Conservation (phyloP, 306 rosid genomes). For the Prunus kanzakura region DNA sequence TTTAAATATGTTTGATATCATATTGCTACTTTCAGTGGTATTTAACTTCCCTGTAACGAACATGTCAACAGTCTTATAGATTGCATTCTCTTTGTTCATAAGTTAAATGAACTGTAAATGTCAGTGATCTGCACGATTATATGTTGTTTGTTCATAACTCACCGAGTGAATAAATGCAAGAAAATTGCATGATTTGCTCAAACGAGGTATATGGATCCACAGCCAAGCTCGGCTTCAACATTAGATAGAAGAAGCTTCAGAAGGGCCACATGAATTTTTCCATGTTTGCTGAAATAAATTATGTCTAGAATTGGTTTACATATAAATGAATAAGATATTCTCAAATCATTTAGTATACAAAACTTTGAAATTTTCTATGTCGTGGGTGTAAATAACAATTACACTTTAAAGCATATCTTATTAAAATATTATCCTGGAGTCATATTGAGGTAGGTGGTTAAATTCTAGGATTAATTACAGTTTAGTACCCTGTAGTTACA, state of each 20-base stretch:
- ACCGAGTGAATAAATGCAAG: conserved; percentile 88
- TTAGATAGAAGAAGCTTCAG: conserved; percentile 71
- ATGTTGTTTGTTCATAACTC: conserved; percentile 31
- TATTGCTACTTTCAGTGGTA: no score
- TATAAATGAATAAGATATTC: neutral
- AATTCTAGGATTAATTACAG: no score
- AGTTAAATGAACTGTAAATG: neutral
- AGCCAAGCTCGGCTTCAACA: conserved; percentile 59
- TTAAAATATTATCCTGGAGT: no score
- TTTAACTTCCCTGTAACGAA: no score
- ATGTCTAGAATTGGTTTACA: no score
- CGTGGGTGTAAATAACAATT: no score
- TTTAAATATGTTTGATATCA: no score
- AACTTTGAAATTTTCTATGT: no score
- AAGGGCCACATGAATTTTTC: conserved; percentile 81
- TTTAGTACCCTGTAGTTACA: no score
- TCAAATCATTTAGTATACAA: neutral
- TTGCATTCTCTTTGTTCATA: neutral
- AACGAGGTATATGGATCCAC: conserved; percentile 45
- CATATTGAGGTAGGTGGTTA: no score
- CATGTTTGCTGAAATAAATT: conserved; percentile 10
- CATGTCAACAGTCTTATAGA: no score
- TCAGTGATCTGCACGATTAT: neutral
- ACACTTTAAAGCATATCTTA: no score
- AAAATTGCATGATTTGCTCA: conserved; percentile 82